These are phyloP conservation scores for Nannizziopsis barbatae DNA, from an alignment of 2,329 filamentous ascomycete genomes.

Conservation along the genomic window DNA sequence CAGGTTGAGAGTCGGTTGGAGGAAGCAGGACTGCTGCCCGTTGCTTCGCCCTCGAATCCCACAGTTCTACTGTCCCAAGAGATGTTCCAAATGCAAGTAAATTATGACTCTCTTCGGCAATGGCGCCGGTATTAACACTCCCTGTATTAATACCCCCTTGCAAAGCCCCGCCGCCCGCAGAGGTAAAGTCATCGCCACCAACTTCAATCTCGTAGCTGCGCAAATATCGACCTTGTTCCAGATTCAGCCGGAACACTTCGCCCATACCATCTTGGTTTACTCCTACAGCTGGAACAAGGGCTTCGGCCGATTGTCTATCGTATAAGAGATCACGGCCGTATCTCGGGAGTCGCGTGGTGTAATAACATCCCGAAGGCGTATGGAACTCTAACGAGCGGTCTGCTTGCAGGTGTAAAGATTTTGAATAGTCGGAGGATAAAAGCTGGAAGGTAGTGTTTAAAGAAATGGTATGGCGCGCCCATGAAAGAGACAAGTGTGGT, in stretches of 20 bases:
- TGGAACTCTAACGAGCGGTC: conserved; percentile 91
- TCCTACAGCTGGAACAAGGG: conserved; percentile 75
- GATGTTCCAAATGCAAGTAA: conserved; percentile 88
- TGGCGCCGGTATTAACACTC: conserved; percentile 73
- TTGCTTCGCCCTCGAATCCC: conserved; percentile 77
- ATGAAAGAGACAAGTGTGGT: conserved; percentile 86
- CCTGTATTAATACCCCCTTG: conserved; percentile 81
- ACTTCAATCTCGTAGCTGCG: conserved; percentile 86
- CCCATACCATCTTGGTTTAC: conserved; percentile 75
- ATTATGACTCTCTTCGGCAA: conserved; percentile 82
- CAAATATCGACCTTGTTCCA: conserved; percentile 89
- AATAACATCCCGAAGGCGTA: conserved; percentile 75
- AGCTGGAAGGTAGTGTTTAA: conserved; percentile 86
- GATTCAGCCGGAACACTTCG: conserved; percentile 84
- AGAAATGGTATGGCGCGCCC: conserved; percentile 78
- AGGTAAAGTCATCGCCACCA: conserved; percentile 63
- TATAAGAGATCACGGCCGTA: conserved; percentile 88
- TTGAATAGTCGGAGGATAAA: conserved; percentile 82
- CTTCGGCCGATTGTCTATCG: conserved; percentile 70
- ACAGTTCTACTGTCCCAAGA: conserved; percentile 91
- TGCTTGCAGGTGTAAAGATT: conserved; percentile 84
- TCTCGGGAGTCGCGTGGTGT: conserved; percentile 76
- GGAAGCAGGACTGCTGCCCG: conserved; percentile 62
- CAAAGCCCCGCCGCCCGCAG: conserved; percentile 57
- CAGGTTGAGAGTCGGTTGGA: conserved; percentile 32